phyloP scores from a whole-genome alignment of 176 grass and related monocot species.

The Areca catechu region DNA sequence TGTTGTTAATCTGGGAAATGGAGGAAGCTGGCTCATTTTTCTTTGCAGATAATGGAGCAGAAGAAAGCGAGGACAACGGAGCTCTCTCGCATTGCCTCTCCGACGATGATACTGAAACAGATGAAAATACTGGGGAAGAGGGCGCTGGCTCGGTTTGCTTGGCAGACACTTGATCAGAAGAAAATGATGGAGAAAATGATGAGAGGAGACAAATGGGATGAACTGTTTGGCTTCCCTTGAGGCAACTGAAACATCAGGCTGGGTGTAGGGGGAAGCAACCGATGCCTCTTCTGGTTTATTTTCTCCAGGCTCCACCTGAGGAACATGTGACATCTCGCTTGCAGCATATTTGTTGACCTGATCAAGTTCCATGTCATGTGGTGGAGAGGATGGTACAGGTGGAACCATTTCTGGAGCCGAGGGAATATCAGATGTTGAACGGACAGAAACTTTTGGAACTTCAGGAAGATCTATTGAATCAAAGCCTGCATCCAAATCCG shows the following conservation, averaged over 20 bases:
- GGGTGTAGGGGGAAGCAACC: conserved; percentile 24
- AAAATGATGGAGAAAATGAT: conserved; percentile 21
- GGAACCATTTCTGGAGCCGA: conserved; percentile 29
- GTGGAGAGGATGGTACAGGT: conserved; percentile 20
- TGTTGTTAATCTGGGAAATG: conserved; percentile 7
- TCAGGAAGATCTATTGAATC: conserved; percentile 72
- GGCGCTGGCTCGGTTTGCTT: conserved; percentile 23
- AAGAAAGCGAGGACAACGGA: conserved; percentile 6
- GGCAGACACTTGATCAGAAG: conserved; percentile 8
- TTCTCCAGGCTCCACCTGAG: conserved; percentile 22
- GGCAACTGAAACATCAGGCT: conserved; percentile 16
- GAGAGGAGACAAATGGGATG: conserved; percentile 61
- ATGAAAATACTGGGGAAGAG: no score
- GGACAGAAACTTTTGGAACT: conserved; percentile 73
- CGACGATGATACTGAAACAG: no score
- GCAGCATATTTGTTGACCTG: conserved; percentile 20
- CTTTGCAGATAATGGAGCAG: conserved; percentile 13
- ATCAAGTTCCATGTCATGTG: conserved; percentile 4
- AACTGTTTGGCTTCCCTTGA: conserved; percentile 56
- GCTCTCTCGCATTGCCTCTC: not conserved
- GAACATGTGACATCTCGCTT: conserved; percentile 36
- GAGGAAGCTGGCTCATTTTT: conserved; percentile 21
- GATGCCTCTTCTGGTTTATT: conserved; percentile 36
- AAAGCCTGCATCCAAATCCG: conserved; percentile 44
- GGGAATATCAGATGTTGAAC: conserved; percentile 31